Base-by-base conservation (phyloP, 768 basidiomycete genomes). In the Cantharellus cinnabarinus region DNA sequence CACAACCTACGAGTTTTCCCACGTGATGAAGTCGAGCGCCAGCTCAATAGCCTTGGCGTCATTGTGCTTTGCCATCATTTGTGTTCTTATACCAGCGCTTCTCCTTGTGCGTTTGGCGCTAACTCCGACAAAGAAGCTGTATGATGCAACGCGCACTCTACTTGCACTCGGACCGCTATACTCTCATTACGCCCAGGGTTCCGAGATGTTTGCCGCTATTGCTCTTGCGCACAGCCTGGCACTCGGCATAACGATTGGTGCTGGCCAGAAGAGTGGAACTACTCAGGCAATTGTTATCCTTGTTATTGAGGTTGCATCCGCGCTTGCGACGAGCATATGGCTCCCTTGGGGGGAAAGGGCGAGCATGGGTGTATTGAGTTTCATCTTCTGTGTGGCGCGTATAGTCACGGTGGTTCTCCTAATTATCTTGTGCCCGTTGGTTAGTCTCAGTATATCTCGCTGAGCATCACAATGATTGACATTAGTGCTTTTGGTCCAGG, bases 311-410 rank as follows among this genome's bases (percentile, higher is more conserved):
- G 84, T 99, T 14, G 75, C 76, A 29, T 82, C 85, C 50, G 88
- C 91, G 3, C 73, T 98, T 60, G 79, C 87, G 37, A 95, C 93
- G 40, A 91, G 87, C 62, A 74, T 94, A 40, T 95, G 89, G 89
- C 77, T 95, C 61, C 93, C 93, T 15, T 99, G 94, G 94, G 89
- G 89, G 39, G 85, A 85, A 58, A 90, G 94, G 1, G 90, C 94
- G 2, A 87, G 89, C 62, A 98, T 98, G 95, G 94, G 93, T 10
- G 75, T 91, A 41, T 83, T 94, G 60, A 90, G 88, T 68, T 97
- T 97, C 74, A 72, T 95, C 66, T 84, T 94, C 65, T 90, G 89
- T 60, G 86, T 94, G 3, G 82, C 86, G 29, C 76, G 94, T 63
- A 93, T 95, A 65, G 82, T 91, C 37, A 78, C 90, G 34, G 85